Percentiles rank a stretch among this genome's conserved stretches.
These are phyloP conservation scores for Dalechampia spathulata DNA, from an alignment of 441 rosid genomes.

Conservation along the genomic window DNA sequence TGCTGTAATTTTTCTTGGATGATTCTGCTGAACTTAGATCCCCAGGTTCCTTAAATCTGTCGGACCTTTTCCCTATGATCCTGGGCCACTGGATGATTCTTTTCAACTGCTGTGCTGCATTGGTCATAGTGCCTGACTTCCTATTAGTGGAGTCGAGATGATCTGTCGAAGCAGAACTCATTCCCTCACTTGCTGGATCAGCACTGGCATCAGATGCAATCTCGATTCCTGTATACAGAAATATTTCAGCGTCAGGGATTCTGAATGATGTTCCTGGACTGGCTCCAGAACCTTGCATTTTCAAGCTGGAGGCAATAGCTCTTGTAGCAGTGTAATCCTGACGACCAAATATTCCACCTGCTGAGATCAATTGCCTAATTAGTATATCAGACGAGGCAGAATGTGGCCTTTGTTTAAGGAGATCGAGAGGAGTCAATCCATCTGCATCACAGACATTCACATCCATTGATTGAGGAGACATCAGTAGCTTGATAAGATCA, in stretches of 20 bases:
- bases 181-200: constrained; percentile 34
- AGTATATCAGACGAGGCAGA: constrained; percentile 73
- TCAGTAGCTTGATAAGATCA: constrained; percentile 71
- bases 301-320: constrained; percentile 70
- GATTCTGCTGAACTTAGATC: constrained; percentile 25
- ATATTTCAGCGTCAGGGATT: constrained; percentile 66
- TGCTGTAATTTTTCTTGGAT: constrained; percentile 26
- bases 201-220: constrained; percentile 33
- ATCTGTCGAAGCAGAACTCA: constrained; percentile 44
- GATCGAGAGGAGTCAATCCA: constrained; percentile 88
- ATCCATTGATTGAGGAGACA: constrained; percentile 60
- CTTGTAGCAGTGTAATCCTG: constrained; percentile 57
- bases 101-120: constrained; percentile 57
- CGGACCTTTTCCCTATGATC: constrained; percentile 31
- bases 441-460: constrained; percentile 56
- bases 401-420: constrained; percentile 59
- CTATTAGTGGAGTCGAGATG: constrained; percentile 27
- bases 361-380: constrained; percentile 68
- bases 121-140: constrained; percentile 39
- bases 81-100: constrained; percentile 65
- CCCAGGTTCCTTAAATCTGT: constrained; percentile 30
- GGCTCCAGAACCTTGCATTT: constrained; percentile 56
- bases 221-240: constrained; percentile 57
- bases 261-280: constrained; percentile 88
- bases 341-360: constrained; percentile 68